Percentiles rank a stretch among this genome's conserved stretches.
phyloP scores from a whole-genome alignment of 805 yeast genomes.

The Candida jianshihensis region DNA sequence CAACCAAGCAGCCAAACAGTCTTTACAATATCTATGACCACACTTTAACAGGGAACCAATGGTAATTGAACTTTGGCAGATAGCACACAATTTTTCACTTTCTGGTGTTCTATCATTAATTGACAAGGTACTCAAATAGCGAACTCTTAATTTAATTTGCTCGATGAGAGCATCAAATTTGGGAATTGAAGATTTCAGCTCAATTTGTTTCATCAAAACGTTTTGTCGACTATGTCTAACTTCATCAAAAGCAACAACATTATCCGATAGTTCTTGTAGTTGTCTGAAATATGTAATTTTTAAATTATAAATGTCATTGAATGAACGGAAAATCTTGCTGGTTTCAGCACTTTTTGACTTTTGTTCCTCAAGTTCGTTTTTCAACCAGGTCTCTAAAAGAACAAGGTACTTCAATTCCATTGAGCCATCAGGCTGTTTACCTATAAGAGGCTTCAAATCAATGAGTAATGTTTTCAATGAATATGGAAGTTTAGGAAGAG shows the following conservation, averaged over 20 bases:
- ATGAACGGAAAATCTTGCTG: constrained; percentile 39
- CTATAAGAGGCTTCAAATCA: constrained; percentile 7
- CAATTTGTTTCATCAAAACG: too few relatives aligned
- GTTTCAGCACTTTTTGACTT: constrained; percentile 21
- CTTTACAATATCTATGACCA: constrained; percentile 87
- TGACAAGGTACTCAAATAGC: constrained; percentile 41
- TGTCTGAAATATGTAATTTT: constrained; percentile 78
- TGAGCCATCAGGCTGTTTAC: neutral
- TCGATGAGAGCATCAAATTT: constrained; percentile 10
- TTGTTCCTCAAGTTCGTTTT: constrained; percentile 26
- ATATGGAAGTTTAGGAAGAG: neutral
- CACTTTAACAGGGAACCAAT: constrained; percentile 81
- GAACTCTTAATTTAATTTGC: constrained; percentile 33
- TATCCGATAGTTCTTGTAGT: constrained; percentile 81
- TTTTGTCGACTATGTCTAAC: constrained; percentile 13
- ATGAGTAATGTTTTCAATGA: constrained; percentile 7
- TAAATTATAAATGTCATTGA: constrained; percentile 68
- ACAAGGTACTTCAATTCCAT: constrained; percentile 6
- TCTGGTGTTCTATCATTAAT: constrained; percentile 23
- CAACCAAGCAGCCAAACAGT: constrained; percentile 75
- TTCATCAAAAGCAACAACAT: constrained; percentile 48
- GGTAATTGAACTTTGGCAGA: constrained; percentile 65
- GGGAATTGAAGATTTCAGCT: constrained; percentile 6
- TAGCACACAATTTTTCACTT: constrained; percentile 50
- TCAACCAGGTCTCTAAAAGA: constrained; percentile 13